Evolutionary conservation across 768 basidiomycete genomes (phyloP), one percentile per base, ranked within the genome.

Genomic region (Mrakia hoshinonis): DNA sequence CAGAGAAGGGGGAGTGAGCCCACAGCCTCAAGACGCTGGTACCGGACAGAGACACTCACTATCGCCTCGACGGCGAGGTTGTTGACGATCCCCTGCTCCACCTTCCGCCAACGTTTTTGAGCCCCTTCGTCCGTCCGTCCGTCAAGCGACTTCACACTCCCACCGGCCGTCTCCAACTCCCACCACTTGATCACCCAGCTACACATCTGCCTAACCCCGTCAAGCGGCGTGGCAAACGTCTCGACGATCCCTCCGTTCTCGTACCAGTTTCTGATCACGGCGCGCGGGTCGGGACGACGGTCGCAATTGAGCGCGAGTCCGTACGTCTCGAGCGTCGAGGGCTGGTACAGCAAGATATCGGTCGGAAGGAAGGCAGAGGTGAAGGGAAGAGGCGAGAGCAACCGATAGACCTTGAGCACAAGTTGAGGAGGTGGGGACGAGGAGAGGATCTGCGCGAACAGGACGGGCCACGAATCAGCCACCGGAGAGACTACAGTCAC

Each of bases 331-430:
- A 22, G 18, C 15, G 36, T 36, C 3, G 58, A 38, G 22, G 58
- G 58, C 36, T 12, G 36, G 34, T 36, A 22, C 31, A 61, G 58
- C 15, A 61, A 31, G 22, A 61, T 39, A 2, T 31, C 31, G 18
- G 58, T 39, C 36, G 58, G 58, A n/a, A 61, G 58, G 58, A 36
- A 22, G 18, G 58, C 22, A 20, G 58, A 61, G 34, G 58, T 61
- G 34, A 36, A 34, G 34, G 58, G 58, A 36, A 61, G 58, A 20
- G 31, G 58, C 0, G 34, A 29, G 11, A 61, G 58, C 9, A 61
- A 31, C 22, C 36, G 13, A 34, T 61, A 61, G 18, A 39, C 36
- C 20, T 61, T 61, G 58, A 61, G 31, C 22, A 6, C 22, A 4
- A 61, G 58, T 22, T 61, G 34, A 0, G 36, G 7, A 11, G 58